Base-by-base conservation (phyloP, 108 stramenopile species). In the Licmophora abbreviata region DNA sequence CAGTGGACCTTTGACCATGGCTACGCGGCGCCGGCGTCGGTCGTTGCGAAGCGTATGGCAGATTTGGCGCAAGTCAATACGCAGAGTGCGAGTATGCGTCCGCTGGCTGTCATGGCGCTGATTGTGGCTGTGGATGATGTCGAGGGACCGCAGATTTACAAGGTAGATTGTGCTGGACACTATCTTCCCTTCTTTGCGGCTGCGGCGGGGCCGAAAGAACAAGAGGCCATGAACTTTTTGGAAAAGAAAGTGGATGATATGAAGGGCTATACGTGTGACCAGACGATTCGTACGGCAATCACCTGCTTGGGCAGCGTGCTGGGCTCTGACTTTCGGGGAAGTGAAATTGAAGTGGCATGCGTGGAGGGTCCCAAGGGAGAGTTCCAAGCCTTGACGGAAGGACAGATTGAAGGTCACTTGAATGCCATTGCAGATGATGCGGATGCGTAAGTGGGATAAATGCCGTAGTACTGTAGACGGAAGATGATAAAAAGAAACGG, bases 141-240 rank as follows among this genome's bases (percentile, higher is more conserved):
- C 66, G 77, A 68, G 62, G 98, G 98, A 29, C 94, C 98, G 22
- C 81, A 82, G 60, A 74, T 97, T 14, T 92, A 79, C 65, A 96
- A 97, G 86, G 88, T 97, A 6, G 98, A 99, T 71, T 96, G 95
- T 23, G 98, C 97, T n/a, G 98, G 98, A 11, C 95, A 96, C 60
- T 97, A 75, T 57, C 61, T 96, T 44, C 96, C 97, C 0, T 99
- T 93, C 70, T 81, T 89, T 59, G 97, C 93, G 15, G 69, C 94
- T 0, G 94, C 97, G 0, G 68, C 83, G 0, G 98, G 98, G 15
- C 66, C 81, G 18, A 97, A 98, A 76, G 93, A 96, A 61, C 93
- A 95, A 73, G 98, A 99, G 75, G 97, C 98, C 24, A 88, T 93
- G 62, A 97, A 97, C 66, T 95, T 88, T 77, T 77, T 99, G 58